Evolutionary conservation across 2,329 filamentous ascomycete genomes (phyloP).

Genomic region (Botrytis sinoallii): DNA sequence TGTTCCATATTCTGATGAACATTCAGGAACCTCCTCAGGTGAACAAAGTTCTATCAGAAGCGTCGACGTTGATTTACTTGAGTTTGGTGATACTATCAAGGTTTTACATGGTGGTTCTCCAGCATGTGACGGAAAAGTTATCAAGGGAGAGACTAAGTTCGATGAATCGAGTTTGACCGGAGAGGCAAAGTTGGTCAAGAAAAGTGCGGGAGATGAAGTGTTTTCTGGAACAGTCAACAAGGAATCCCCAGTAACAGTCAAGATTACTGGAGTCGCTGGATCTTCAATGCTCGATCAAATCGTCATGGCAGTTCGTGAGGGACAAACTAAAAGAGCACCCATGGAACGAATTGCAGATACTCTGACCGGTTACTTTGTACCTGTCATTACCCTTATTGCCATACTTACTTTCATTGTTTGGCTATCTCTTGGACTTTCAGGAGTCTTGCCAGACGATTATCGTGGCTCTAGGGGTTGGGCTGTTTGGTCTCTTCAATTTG

Average conservation of each 20-base stretch:
- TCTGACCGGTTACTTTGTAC: constrained; percentile 74
- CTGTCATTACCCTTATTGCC: constrained; percentile 66
- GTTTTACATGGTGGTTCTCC: constrained; percentile 79
- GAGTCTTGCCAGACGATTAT: constrained; percentile 55
- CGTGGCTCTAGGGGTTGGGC: constrained; percentile 58
- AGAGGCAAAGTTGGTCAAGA: constrained; percentile 66
- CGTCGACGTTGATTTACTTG: constrained; percentile 55
- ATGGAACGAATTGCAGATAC: constrained; percentile 72
- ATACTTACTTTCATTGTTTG: constrained; percentile 70
- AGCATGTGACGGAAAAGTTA: constrained; percentile 73
- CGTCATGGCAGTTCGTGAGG: constrained; percentile 72
- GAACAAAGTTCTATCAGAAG: constrained; percentile 22
- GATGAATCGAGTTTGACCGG: constrained; percentile 90
- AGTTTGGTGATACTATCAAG: constrained; percentile 70
- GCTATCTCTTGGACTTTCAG: constrained; percentile 61
- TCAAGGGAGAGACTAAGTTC: constrained; percentile 64
- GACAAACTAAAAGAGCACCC: constrained; percentile 71
- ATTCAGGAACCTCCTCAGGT: constrained; percentile 5
- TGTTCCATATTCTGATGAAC: constrained; percentile 39
- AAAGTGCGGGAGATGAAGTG: constrained; percentile 59
- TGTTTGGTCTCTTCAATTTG: constrained; percentile 75
- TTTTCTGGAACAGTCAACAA: constrained; percentile 76
- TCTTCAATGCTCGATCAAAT: constrained; percentile 78
- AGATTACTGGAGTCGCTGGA: constrained; percentile 62
- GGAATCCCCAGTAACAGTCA: constrained; percentile 57